phyloP scores from a whole-genome alignment of 106 monocot species.

The Alisma plantagoaquatica region DNA sequence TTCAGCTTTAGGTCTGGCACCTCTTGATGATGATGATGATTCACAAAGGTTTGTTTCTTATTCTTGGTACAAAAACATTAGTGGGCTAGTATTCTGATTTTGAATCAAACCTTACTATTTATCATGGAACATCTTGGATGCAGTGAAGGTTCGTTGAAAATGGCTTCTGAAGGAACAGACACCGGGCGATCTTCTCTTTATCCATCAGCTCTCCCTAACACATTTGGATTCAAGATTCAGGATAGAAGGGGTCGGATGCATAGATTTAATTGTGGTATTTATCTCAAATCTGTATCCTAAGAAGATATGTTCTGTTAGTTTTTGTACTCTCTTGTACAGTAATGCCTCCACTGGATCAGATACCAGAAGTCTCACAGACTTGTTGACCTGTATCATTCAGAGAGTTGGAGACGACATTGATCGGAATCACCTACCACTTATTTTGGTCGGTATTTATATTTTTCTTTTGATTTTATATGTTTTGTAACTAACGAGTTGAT shows the following conservation, averaged over 20 bases:
- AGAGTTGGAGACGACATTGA: conserved; percentile 71
- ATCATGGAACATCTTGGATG: not conserved
- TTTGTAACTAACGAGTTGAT: not conserved
- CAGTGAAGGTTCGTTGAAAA: conserved; percentile 62
- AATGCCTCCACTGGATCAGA: conserved; percentile 22
- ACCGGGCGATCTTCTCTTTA: conserved; percentile 33
- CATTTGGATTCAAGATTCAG: conserved; percentile 70
- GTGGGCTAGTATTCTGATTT: too few relatives aligned
- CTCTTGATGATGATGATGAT: conserved; percentile 65
- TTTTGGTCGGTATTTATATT: conserved; percentile 39
- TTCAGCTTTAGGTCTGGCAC: conserved; percentile 66
- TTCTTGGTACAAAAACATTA: not conserved
- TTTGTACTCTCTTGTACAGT: not conserved
- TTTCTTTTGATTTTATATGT: not conserved
- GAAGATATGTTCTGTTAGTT: not conserved
- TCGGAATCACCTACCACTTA: conserved; percentile 61
- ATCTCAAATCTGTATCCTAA: not conserved
- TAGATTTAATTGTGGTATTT: conserved; percentile 81
- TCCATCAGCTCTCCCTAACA: conserved; percentile 27
- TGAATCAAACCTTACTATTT: not conserved
- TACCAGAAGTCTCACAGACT: conserved; percentile 58
- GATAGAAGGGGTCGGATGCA: conserved; percentile 82
- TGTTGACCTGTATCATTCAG: conserved; percentile 72
- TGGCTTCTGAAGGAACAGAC: conserved; percentile 53
- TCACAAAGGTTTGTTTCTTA: conserved; percentile 28